These are phyloP conservation scores for Ganoderma meredithae DNA, from an alignment of 1,284 basidiomycete species.

Conservation along the genomic window DNA sequence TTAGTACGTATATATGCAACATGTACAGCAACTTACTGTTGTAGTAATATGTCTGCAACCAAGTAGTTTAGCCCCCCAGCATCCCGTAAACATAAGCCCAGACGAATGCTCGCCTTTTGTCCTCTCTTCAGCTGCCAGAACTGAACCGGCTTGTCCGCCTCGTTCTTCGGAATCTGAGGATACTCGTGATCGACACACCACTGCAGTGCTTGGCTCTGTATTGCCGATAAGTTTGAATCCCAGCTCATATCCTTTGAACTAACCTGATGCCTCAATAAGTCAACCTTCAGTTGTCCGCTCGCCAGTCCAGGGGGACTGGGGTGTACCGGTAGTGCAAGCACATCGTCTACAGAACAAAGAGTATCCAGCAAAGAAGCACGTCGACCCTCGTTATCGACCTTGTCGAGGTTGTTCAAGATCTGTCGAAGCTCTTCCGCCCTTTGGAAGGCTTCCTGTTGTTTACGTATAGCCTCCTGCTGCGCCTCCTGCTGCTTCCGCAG, in stretches of 20 bases:
- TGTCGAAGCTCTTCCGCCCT: constrained; percentile 72
- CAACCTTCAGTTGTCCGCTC: constrained; percentile 69
- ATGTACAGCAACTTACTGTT: constrained; percentile 58
- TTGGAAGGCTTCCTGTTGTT: constrained; percentile 59
- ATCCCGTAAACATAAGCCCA: neutral
- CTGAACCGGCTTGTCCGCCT: constrained; percentile 79
- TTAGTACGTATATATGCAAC: neutral
- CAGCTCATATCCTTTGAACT: constrained; percentile 24
- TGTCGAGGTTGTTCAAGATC: constrained; percentile 73
- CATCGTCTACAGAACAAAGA: constrained; percentile 70
- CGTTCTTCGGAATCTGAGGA: constrained; percentile 70
- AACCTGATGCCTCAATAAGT: constrained; percentile 84
- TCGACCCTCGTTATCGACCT: constrained; percentile 79
- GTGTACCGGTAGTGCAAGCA: constrained; percentile 71
- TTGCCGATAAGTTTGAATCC: constrained; percentile 7
- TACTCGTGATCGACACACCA: constrained; percentile 86
- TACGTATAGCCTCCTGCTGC: constrained; percentile 45
- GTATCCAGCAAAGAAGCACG: constrained; percentile 74
- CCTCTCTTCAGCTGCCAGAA: constrained; percentile 81
- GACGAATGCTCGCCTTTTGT: constrained; percentile 50
- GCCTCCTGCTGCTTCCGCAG: constrained; percentile 42
- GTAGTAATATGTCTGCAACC: constrained; percentile 63
- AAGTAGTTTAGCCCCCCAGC: neutral
- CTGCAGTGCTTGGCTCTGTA: constrained; percentile 73
- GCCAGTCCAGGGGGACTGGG: constrained; percentile 72